Conservation (phyloP, 1,284 basidiomycete species). For the Megacollybia platyphylla region DNA sequence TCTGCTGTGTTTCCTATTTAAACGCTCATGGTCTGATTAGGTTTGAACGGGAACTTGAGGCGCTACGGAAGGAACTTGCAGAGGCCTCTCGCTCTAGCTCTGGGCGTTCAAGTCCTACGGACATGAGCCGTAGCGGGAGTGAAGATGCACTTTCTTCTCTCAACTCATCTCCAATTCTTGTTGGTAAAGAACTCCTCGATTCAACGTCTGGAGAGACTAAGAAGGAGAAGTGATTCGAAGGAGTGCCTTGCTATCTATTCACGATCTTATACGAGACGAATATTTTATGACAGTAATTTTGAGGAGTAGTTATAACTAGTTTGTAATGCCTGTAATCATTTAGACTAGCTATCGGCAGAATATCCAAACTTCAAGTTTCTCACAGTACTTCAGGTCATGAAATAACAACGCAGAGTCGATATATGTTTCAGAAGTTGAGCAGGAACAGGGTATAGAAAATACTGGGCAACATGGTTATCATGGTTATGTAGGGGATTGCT, state of each 20-base stretch:
- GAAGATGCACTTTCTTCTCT: constrained; percentile 27
- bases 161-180: constrained; percentile 8
- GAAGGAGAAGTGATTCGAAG: background rate
- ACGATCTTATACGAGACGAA: background rate
- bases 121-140: constrained; percentile 11
- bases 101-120: constrained; percentile 36
- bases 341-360: no score
- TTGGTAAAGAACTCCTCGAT: background rate
- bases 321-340: no score
- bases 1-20: constrained; percentile 4
- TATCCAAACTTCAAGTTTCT: no score
- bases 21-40: constrained; percentile 21
- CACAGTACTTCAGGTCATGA: no score
- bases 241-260: background rate
- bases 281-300: no score
- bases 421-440: no score
- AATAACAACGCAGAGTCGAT: no score
- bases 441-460: no score
- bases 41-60: constrained; percentile 84
- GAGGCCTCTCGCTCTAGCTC: constrained; percentile 39
- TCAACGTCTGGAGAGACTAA: background rate
- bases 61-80: constrained; percentile 75
- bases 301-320: no score
- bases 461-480: no score
- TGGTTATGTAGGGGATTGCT: no score